Evolutionary conservation across 2,329 filamentous ascomycete species (phyloP).

Genomic region (Colletotrichum musicola): DNA sequence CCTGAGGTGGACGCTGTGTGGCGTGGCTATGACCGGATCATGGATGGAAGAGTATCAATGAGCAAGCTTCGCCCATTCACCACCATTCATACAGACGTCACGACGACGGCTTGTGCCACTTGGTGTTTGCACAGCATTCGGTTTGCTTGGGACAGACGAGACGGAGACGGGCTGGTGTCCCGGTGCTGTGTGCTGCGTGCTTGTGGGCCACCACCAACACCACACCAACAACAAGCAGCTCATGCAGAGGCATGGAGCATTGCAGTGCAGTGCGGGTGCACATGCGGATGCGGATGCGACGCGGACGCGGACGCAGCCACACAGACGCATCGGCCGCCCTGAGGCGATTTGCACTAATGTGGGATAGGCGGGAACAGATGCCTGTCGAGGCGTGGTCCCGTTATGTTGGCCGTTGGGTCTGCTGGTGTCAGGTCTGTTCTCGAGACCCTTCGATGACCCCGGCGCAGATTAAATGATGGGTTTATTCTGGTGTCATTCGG

Average conservation of each 20-base stretch:
- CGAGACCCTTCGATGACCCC: slow-evolving; percentile 7
- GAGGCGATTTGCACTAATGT: slow-evolving; percentile 11
- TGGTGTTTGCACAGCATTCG: slow-evolving; percentile 12
- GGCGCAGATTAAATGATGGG: neutral
- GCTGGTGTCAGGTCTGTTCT: slow-evolving; percentile 25
- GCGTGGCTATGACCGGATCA: no score
- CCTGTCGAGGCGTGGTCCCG: slow-evolving; percentile 5
- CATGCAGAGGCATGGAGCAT: neutral
- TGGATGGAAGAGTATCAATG: neutral
- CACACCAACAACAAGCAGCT: neutral
- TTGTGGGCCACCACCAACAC: no score
- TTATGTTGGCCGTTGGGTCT: neutral
- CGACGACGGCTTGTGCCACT: slow-evolving; percentile 4
- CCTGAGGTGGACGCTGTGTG: neutral
- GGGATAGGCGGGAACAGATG: slow-evolving; percentile 8
- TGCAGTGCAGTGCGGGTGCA: neutral
- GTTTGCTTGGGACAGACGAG: slow-evolving; percentile 6
- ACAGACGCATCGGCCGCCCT: slow-evolving; percentile 27
- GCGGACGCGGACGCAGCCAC: slow-evolving; percentile 20
- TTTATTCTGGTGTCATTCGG: neutral
- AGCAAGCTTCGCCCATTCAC: neutral
- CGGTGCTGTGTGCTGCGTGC: no score
- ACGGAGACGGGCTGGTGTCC: no score
- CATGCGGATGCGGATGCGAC: slow-evolving; percentile 17
- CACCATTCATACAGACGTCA: neutral